Percentiles rank a stretch among this genome's conserved stretches.
These are phyloP conservation scores for Zasmidium citrigriseum DNA, from an alignment of 2,329 filamentous ascomycete genomes.

Conservation along the genomic window DNA sequence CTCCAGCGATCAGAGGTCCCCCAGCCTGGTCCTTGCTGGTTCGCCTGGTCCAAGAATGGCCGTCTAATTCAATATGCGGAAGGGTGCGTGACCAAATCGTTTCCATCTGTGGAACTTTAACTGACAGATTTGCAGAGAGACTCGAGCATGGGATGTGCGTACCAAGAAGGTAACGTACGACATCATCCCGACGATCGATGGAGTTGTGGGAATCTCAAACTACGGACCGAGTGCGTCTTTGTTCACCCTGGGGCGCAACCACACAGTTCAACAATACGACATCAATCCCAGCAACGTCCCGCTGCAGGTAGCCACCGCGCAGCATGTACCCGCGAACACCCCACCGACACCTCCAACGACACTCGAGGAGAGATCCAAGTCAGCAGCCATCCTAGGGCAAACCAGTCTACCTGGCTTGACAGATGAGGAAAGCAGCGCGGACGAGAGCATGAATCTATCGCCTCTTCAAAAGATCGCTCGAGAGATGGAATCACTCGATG, in stretches of 20 bases:
- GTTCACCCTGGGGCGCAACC: conserved; percentile 85
- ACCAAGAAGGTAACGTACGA: conserved; percentile 97
- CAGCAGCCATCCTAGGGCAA: conserved; percentile 29
- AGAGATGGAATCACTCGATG: conserved; percentile 66
- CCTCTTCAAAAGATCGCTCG: conserved; percentile 74
- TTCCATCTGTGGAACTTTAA: not conserved
- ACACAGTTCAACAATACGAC: conserved; percentile 93
- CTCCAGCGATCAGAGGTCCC: conserved; percentile 77
- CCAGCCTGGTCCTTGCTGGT: conserved; percentile 82
- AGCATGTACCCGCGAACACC: conserved; percentile 76
- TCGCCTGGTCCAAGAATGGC: conserved; percentile 97
- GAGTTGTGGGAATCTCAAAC: conserved; percentile 78
- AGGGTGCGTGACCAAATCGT: conserved; percentile 63
- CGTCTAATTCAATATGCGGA: conserved; percentile 91
- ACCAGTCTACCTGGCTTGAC: conserved; percentile 36
- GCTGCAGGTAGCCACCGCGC: conserved; percentile 79
- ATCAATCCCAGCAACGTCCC: conserved; percentile 71
- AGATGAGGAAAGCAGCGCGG: conserved; percentile 72
- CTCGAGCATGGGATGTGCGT: conserved; percentile 91
- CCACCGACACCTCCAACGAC: conserved; percentile 83
- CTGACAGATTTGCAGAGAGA: conserved; percentile 59
- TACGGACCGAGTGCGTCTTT: conserved; percentile 89
- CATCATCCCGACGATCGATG: conserved; percentile 79
- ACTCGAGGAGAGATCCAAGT: conserved; percentile 67
- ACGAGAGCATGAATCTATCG: conserved; percentile 62